These are phyloP conservation scores for Starmerella tilneyi DNA, from an alignment of 805 yeast species.

Conservation along the genomic window DNA sequence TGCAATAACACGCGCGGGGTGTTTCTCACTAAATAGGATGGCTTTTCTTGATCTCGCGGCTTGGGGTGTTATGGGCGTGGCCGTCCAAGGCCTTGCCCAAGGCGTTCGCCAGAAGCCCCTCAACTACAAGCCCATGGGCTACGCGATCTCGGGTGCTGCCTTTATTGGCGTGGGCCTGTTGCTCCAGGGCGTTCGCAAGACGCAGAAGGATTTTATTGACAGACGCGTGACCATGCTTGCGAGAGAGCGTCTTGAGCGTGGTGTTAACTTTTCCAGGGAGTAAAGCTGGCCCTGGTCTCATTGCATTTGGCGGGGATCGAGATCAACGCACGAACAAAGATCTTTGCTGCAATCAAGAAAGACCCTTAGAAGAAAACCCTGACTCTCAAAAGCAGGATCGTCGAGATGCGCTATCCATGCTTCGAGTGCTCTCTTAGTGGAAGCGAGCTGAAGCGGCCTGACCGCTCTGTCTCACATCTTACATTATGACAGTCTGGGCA, in stretches of 20 bases:
- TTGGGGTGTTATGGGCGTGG: constrained; percentile 25
- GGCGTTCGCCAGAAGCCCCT: constrained; percentile 32
- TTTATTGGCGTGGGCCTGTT: constrained; percentile 31
- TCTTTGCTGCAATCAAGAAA: too few species aligned
- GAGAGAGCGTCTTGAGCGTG: constrained; percentile 28
- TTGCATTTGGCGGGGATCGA: too few species aligned
- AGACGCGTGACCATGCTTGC: constrained; percentile 26
- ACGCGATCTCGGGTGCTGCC: constrained; percentile 27
- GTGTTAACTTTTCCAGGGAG: constrained; percentile 25
- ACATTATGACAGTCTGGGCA: too few species aligned
- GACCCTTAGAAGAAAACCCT: too few species aligned
- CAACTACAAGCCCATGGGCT: constrained; percentile 31
- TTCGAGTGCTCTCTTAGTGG: too few species aligned
- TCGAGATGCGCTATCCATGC: too few species aligned
- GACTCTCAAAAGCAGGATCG: too few species aligned
- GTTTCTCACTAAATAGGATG: constrained; percentile 7
- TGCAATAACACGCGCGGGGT: too few species aligned
- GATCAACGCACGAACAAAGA: too few species aligned
- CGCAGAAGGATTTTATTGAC: constrained; percentile 28
- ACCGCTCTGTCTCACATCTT: too few species aligned
- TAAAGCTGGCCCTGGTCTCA: background rate
- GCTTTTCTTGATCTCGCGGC: constrained; percentile 24
- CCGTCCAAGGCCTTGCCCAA: constrained; percentile 29
- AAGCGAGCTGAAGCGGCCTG: too few species aligned
- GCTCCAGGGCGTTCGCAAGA: constrained; percentile 26